These are phyloP conservation scores for Aphanomyces astaci DNA, from an alignment of 352 stramenopile species.

Conservation along the genomic window DNA sequence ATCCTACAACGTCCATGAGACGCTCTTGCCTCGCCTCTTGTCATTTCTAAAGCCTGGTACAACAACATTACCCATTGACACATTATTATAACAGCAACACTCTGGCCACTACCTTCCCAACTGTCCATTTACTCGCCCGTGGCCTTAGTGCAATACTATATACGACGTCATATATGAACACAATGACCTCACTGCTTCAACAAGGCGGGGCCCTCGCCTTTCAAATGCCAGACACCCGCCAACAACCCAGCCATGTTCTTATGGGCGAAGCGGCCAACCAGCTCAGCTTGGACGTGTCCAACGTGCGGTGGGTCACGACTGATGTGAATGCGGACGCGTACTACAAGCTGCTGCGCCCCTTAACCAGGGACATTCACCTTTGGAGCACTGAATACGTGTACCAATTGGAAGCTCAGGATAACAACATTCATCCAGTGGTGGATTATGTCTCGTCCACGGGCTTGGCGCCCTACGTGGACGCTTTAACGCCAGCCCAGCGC, in stretches of 20 bases:
- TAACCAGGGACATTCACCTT: slow-evolving; percentile 39
- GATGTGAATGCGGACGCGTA: slow-evolving; percentile 55
- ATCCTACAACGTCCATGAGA: slow-evolving; percentile 36
- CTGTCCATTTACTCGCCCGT: too few species aligned
- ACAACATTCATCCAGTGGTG: slow-evolving; percentile 52
- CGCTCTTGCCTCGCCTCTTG: slow-evolving; percentile 42
- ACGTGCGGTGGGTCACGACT: slow-evolving; percentile 61
- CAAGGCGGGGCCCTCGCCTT: slow-evolving; percentile 52
- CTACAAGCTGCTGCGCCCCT: slow-evolving; percentile 51
- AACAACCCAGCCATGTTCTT: slow-evolving; percentile 48
- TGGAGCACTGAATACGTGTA: slow-evolving; percentile 57
- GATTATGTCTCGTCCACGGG: slow-evolving; percentile 59
- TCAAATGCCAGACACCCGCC: slow-evolving; percentile 61
- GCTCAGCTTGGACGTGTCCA: slow-evolving; percentile 36
- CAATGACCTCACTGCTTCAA: too few species aligned
- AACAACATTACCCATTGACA: background rate
- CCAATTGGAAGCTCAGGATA: slow-evolving; percentile 31
- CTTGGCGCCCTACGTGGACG: slow-evolving; percentile 51
- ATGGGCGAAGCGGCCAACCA: slow-evolving; percentile 44
- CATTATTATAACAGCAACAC: too few species aligned
- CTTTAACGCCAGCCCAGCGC: slow-evolving; percentile 30
- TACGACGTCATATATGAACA: too few species aligned
- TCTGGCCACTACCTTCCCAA: too few species aligned
- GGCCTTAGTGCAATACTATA: too few species aligned
- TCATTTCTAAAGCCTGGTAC: slow-evolving; percentile 45